These are phyloP conservation scores for Protostelium mycophagum DNA, from an alignment of 78 protist genomes.

Conservation along the genomic window DNA sequence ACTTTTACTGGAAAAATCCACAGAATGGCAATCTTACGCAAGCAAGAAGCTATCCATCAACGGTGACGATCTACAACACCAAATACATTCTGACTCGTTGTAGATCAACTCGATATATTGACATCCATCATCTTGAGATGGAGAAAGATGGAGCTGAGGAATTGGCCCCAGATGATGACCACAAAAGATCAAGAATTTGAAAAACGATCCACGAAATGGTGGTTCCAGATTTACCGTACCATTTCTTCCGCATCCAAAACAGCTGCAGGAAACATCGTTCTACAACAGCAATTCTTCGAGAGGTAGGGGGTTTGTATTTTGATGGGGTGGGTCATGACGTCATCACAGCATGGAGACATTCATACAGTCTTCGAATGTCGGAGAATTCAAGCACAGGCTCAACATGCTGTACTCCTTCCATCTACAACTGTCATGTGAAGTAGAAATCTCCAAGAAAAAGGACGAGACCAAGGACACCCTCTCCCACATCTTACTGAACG, in stretches of 20 bases:
- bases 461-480: slow-evolving; percentile 8
- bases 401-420: slow-evolving; percentile 35
- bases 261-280: neutral
- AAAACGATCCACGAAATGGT: slow-evolving; percentile 23
- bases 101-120: neutral
- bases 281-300: neutral
- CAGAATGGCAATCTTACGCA: slow-evolving; percentile 71
- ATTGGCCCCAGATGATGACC: slow-evolving; percentile 74
- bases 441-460: neutral
- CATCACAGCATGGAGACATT: neutral
- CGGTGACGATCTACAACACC: slow-evolving; percentile 11
- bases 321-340: neutral
- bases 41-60: slow-evolving; percentile 22
- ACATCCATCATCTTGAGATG: slow-evolving; percentile 62
- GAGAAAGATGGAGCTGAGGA: slow-evolving; percentile 70
- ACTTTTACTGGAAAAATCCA: slow-evolving; percentile 56
- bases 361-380: slow-evolving; percentile 27
- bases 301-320: neutral
- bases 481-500: slow-evolving; percentile 6
- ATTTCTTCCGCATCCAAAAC: neutral
- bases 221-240: slow-evolving; percentile 41
- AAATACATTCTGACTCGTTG: neutral
- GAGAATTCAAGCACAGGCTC: slow-evolving; percentile 62
- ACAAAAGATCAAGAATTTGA: slow-evolving; percentile 34
- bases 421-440: slow-evolving; percentile 5